A percentile compares a stretch with the other conserved stretches of the same genome.
Conservation (phyloP, 495 filamentous ascomycete genomes). For the Neurospora tetrasperma region DNA sequence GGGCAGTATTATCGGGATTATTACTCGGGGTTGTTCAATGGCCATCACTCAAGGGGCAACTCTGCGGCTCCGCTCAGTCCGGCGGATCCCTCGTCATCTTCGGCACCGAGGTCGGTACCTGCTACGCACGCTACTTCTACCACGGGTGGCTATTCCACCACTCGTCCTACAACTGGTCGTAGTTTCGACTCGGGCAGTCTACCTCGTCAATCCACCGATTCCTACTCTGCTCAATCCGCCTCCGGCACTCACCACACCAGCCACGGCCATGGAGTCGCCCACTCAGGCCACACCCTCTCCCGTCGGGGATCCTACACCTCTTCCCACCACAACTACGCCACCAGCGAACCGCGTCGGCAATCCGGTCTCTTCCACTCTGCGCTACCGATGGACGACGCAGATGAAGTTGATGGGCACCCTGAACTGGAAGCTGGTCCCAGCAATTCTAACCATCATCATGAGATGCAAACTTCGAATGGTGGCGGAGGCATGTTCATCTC, state of each 20-base stretch:
- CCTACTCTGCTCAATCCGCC: constrained; percentile 20
- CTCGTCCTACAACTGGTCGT: constrained; percentile 41
- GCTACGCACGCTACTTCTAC: background rate
- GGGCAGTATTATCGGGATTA: constrained; percentile 41
- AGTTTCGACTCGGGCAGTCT: constrained; percentile 37
- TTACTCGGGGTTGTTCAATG: constrained; percentile 30
- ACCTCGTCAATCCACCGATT: constrained; percentile 36
- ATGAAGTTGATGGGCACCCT: background rate
- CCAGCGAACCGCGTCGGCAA: constrained; percentile 33
- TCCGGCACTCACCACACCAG: background rate
- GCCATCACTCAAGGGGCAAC: constrained; percentile 22
- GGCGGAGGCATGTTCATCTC: background rate
- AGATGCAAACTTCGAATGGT: background rate
- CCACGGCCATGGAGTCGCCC: background rate
- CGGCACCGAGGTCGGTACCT: constrained; percentile 13
- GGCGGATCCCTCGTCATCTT: constrained; percentile 28
- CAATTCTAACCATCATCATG: background rate
- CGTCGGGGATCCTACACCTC: background rate
- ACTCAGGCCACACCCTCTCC: constrained; percentile 23
- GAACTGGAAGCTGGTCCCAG: background rate
- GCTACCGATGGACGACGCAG: constrained; percentile 65
- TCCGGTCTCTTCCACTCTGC: constrained; percentile 79
- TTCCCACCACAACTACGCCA: background rate
- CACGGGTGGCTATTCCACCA: constrained; percentile 16
- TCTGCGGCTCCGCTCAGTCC: constrained; percentile 34